Base-by-base conservation (phyloP, 345 rosid species). In the Aethionema arabicum region DNA sequence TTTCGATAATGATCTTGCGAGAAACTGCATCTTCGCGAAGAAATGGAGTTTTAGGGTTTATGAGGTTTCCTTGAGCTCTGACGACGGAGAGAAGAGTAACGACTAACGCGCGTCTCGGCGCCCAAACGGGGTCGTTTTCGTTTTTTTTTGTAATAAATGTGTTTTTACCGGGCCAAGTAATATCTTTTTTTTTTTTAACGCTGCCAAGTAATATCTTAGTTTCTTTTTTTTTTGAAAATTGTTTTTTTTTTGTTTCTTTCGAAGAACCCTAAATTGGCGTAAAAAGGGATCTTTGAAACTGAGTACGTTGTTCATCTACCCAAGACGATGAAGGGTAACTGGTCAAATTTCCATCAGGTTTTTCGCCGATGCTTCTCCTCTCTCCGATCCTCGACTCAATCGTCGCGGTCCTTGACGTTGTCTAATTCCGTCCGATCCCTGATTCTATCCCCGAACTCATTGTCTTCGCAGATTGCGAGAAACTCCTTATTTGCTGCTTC, bases 291-390 rank as follows among this genome's bases (percentile, higher is more conserved):
- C 4, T 50, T 42, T 32, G 29, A 37, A 56, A 6, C 12, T 15
- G 5, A 8, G 12, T 0, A 1, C 12, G 15, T 11, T n/a, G 7
- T 11, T 43, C 47, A 43, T 6, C 15, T 12, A 49, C n/a, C 39
- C 16, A 30, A 38, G 68, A 67, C 32, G 50, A 74, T 74, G 77
- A 73, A 56, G 42, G 52, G n/a, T 37, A 36, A 73, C 3, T 68
- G 61, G 73, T 63, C 57, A 35, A 67, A 62, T n/a, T 41, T 74
- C 30, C 70, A 69, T 30, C 62, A 63, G 65, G 68, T 73, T 47
- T 12, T 2, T 42, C 16, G 13, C 10, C 40, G 29, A 4, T 8
- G 37, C 2, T 3, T 14, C 43, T 53, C 49, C 51, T 35, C 29
- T 43, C 32, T 72, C 12, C 56, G 31, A 12, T 35, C 31, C 11